A percentile compares a stretch with the other conserved stretches of the same genome.
These are phyloP conservation scores for Haplosporangium gracile DNA, from an alignment of 192 early-diverging fungal species.

Conservation along the genomic window DNA sequence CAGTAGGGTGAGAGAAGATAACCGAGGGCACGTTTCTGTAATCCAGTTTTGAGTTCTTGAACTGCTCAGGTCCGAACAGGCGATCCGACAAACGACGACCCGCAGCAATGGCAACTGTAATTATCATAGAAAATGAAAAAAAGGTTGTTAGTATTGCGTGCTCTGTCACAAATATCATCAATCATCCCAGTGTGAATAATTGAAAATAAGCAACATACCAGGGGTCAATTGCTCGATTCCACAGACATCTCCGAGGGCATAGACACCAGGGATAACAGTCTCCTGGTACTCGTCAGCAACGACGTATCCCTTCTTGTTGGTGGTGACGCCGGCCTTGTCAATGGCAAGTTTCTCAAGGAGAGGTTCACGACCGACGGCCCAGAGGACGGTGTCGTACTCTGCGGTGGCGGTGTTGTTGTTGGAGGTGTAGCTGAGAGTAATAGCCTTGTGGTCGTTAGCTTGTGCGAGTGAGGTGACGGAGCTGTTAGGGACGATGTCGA, in stretches of 20 bases:
- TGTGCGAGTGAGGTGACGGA: conserved; percentile 75
- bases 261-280: conserved; percentile 77
- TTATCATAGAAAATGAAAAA: not conserved
- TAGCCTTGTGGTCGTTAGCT: conserved; percentile 53
- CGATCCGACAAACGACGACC: conserved; percentile 92
- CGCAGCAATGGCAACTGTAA: conserved; percentile 92
- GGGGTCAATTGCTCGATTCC: conserved; percentile 94
- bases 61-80: conserved; percentile 86
- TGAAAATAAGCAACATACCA: conserved; percentile 55
- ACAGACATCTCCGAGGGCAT: conserved; percentile 95
- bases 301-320: conserved; percentile 81
- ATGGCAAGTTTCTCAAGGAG: conserved; percentile 82
- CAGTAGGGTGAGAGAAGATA: conserved; percentile 94
- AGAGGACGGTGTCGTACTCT: conserved; percentile 89
- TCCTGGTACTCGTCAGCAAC: conserved; percentile 90
- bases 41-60: conserved; percentile 85
- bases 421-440: conserved; percentile 64
- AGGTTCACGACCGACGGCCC: conserved; percentile 92
- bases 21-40: conserved; percentile 96
- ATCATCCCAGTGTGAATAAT: not conserved
- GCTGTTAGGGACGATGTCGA: conserved; percentile 82
- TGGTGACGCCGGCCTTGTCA: conserved; percentile 69
- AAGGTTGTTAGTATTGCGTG: not conserved
- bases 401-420: conserved; percentile 58
- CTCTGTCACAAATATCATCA: not conserved